Evolutionary conservation across 345 rosid species (phyloP), one percentile per base, ranked within the genome.

Genomic region (Lepidium africanum): DNA sequence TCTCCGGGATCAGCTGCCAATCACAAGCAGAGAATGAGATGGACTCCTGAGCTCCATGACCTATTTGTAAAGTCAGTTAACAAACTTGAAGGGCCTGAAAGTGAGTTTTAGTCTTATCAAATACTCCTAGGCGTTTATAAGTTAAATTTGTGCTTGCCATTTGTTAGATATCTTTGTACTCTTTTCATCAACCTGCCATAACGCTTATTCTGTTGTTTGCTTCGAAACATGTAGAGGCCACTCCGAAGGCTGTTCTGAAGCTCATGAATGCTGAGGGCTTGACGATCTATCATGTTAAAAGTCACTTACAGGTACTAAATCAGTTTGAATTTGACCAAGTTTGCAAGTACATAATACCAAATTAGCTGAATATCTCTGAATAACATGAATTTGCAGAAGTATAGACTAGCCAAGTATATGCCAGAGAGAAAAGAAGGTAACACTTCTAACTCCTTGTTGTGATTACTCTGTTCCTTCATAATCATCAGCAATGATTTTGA

Each of bases 41-140:
- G 98, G 98, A 89, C 92, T 11, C 92, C 92, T 70, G 89, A 89
- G 79, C 95, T 89, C 69, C 96, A 92, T 13, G 92, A 86, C 50
- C 51, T 80, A 65, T 86, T 86, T 79, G 59, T 89, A 4, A 87
- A 83, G 59, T 89, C 98, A 14, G 92, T 89, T 60, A 70, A 14
- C 70, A 82, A 81, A 71, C 92, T 92, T 78, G 96, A 88, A 58
- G 98, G 98, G 46, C 88, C 98, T 62, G 98, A 92, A 69, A 92
- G 98, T 89, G 75, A 82, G 96, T 77, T 47, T 36, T 67, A 30
- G 23, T 13, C 6, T 37, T 41, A 41, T 52, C 46, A 60, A 41
- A 49, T 37, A 69, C 27, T 6, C 15, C 1, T 71, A 33, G 35
- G 15, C 67, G 56, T 23, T 55, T 43, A 33, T 7, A 42, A 9